A percentile compares a stretch with the other conserved stretches of the same genome.
Evolutionary conservation across 1,284 basidiomycete species (phyloP).

Genomic region (Ustilago hordei): DNA sequence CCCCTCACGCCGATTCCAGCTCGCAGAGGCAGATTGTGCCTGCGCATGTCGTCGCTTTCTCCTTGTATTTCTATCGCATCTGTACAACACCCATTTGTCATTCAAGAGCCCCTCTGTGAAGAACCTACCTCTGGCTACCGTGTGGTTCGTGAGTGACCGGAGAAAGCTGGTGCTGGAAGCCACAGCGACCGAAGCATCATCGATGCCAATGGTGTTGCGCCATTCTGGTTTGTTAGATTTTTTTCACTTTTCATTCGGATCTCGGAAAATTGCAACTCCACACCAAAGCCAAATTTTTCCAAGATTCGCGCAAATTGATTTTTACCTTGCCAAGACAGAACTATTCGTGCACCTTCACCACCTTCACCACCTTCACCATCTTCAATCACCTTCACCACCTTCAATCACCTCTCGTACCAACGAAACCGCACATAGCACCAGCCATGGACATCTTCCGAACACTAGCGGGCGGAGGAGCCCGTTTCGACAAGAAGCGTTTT

Average conservation of each 20-base stretch:
- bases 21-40: neutral
- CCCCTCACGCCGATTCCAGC: neutral
- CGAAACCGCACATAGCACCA: neutral
- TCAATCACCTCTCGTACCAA: neutral
- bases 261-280: conserved; percentile 27
- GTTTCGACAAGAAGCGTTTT: conserved; percentile 83
- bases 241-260: neutral
- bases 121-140: no score
- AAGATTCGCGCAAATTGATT: conserved; percentile 22
- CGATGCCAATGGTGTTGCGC: neutral
- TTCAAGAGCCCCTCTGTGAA: neutral
- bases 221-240: neutral
- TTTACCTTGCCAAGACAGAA: neutral
- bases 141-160: no score
- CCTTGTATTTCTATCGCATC: neutral
- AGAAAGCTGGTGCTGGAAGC: no score
- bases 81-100: neutral
- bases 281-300: conserved; percentile 40
- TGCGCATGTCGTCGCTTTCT: neutral
- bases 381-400: neutral
- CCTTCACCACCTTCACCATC: neutral
- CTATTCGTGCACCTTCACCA: neutral
- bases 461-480: conserved; percentile 58
- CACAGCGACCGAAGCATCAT: neutral
- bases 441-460: conserved; percentile 69